Percentiles rank a stretch among this genome's conserved stretches.
Conservation (phyloP, 345 rosid species). For the Acer campestre region DNA sequence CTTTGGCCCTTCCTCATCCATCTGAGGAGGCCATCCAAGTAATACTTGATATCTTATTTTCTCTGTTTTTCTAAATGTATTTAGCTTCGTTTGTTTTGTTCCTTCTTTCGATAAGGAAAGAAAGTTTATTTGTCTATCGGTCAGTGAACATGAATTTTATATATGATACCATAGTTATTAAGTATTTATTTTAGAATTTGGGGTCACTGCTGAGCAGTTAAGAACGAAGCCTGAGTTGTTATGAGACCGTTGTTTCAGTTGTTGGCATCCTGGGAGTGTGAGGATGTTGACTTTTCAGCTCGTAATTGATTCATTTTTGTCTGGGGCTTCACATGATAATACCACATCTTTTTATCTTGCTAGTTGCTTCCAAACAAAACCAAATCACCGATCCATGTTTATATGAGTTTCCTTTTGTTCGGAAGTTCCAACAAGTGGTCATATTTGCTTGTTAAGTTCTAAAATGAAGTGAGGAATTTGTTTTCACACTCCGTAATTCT, state of each 20-base stretch:
- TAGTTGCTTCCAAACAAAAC: not conserved
- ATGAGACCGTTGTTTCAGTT: not conserved
- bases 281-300: not conserved
- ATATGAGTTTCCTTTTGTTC: not conserved
- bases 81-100: not conserved
- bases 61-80: not conserved
- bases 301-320: not conserved
- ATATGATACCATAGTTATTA: not conserved
- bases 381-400: not conserved
- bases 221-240: conserved; percentile 12
- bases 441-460: not conserved
- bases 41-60: conserved; percentile 15
- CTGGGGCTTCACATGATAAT: not conserved
- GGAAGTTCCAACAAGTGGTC: not conserved
- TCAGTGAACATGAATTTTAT: conserved; percentile 6
- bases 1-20: conserved; percentile 93
- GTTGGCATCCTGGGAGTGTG: not conserved
- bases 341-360: not conserved
- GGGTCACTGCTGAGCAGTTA: not conserved
- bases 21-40: conserved; percentile 98
- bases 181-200: not conserved
- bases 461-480: not conserved
- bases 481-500: not conserved
- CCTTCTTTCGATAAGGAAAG: not conserved
- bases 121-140: not conserved